Percentiles rank a stretch among this genome's conserved stretches.
phyloP scores from a whole-genome alignment of 1,139 yeast genomes.

The Sugiyamaella sp. region DNA sequence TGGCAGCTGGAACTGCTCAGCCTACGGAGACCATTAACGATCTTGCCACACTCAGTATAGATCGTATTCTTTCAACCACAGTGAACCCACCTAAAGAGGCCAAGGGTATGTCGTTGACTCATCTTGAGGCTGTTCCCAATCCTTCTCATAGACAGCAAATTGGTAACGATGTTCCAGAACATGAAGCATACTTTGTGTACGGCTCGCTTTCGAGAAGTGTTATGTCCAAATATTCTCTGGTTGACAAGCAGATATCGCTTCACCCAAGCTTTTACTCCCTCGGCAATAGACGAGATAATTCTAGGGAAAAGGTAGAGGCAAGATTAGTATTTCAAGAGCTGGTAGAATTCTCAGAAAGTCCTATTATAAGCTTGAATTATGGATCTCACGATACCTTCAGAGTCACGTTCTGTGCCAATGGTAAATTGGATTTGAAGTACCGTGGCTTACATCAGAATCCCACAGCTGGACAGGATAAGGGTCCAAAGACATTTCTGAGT shows the following conservation, averaged over 20 bases:
- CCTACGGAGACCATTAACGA: slow-evolving; percentile 19
- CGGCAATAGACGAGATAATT: slow-evolving; percentile 26
- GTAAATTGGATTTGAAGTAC: slow-evolving; percentile 31
- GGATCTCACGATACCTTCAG: slow-evolving; percentile 33
- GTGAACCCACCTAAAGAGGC: slow-evolving; percentile 22
- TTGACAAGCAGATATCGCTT: slow-evolving; percentile 40
- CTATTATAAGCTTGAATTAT: slow-evolving; percentile 29
- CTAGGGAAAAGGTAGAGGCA: slow-evolving; percentile 21
- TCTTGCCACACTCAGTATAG: slow-evolving; percentile 26
- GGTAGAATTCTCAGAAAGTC: slow-evolving; percentile 15
- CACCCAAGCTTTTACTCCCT: slow-evolving; percentile 37
- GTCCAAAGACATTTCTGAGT: slow-evolving; percentile 43
- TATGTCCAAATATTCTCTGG: slow-evolving; percentile 34
- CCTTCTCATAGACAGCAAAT: slow-evolving; percentile 28
- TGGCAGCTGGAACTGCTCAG: slow-evolving; percentile 19
- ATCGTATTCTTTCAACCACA: slow-evolving; percentile 25
- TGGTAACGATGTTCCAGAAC: slow-evolving; percentile 41
- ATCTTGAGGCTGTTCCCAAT: slow-evolving; percentile 36
- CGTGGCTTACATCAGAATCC: slow-evolving; percentile 26
- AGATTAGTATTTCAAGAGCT: slow-evolving; percentile 14
- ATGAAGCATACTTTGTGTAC: slow-evolving; percentile 46
- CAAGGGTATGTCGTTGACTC: slow-evolving; percentile 32
- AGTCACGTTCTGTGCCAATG: slow-evolving; percentile 29
- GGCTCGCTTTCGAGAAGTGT: slow-evolving; percentile 30
- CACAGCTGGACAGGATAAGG: slow-evolving; percentile 8